Evolutionary conservation across 148 eudicot species (phyloP).

Genomic region (Rhododendron griersonianum): DNA sequence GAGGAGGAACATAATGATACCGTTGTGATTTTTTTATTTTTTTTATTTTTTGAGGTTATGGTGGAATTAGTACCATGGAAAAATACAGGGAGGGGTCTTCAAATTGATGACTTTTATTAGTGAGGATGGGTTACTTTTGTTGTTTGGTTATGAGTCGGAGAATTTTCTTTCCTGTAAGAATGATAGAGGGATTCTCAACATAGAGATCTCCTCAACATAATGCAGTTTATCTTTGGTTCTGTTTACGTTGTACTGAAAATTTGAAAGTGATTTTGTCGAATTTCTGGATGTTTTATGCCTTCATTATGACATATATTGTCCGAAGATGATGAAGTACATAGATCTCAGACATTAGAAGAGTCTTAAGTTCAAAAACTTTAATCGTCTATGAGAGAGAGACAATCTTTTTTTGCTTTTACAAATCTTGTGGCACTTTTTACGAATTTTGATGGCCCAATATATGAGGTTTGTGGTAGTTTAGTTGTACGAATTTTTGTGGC

Average conservation of each 20-base stretch:
- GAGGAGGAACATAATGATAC: slow-evolving; percentile 31
- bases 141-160: background rate
- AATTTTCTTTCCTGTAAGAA: background rate
- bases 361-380: no score
- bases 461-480: no score
- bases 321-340: no score
- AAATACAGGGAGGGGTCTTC: background rate
- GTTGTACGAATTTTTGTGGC: no score
- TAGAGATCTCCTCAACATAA: background rate
- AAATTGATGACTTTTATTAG: background rate
- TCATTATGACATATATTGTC: background rate
- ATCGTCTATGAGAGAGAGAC: no score
- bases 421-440: no score
- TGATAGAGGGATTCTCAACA: background rate
- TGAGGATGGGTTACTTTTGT: background rate
- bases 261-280: background rate
- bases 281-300: background rate
- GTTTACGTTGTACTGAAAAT: background rate
- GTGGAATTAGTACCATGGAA: background rate
- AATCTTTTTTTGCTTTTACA: no score
- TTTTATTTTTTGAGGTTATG: background rate
- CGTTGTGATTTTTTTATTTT: slow-evolving; percentile 21
- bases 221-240: background rate
- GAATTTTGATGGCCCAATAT: no score
- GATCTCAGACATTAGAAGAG: no score